Conservation (phyloP, 768 basidiomycete species). For the Mycena venus region DNA sequence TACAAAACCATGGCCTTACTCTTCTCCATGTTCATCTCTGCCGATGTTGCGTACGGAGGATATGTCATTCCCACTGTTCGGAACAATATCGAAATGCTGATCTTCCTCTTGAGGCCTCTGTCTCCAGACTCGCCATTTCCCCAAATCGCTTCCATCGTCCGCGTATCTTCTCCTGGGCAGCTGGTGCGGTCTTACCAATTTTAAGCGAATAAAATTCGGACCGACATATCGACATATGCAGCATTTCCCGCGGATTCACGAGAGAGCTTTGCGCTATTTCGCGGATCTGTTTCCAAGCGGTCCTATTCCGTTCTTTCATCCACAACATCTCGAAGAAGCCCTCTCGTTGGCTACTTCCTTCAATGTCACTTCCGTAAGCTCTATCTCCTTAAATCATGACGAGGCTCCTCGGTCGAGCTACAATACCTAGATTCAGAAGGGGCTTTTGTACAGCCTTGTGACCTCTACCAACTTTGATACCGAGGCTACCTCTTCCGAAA, state of each 20-base stretch:
- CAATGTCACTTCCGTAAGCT: conserved; percentile 63
- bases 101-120: conserved; percentile 58
- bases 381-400: background rate
- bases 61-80: conserved; percentile 16
- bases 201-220: background rate
- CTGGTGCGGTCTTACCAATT: conserved; percentile 45
- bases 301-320: conserved; percentile 57
- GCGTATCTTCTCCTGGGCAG: conserved; percentile 66
- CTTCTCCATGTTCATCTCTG: background rate
- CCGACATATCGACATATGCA: background rate
- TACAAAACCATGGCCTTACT: conserved; percentile 26
- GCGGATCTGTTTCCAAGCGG: conserved; percentile 63
- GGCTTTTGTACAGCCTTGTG: conserved; percentile 74
- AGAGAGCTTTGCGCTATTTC: conserved; percentile 57
- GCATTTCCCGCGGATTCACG: conserved; percentile 67
- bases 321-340: conserved; percentile 65
- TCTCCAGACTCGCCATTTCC: conserved; percentile 56
- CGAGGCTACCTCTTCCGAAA: conserved; percentile 39
- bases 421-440: conserved; percentile 65
- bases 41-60: conserved; percentile 4
- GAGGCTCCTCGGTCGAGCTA: conserved; percentile 1
- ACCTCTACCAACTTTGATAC: conserved; percentile 70
- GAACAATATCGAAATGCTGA: conserved; percentile 14
- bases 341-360: conserved; percentile 64
- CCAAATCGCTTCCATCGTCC: conserved; percentile 67